Conservation (phyloP, 495 filamentous ascomycete species). For the Trichocladium uniseriatum region DNA sequence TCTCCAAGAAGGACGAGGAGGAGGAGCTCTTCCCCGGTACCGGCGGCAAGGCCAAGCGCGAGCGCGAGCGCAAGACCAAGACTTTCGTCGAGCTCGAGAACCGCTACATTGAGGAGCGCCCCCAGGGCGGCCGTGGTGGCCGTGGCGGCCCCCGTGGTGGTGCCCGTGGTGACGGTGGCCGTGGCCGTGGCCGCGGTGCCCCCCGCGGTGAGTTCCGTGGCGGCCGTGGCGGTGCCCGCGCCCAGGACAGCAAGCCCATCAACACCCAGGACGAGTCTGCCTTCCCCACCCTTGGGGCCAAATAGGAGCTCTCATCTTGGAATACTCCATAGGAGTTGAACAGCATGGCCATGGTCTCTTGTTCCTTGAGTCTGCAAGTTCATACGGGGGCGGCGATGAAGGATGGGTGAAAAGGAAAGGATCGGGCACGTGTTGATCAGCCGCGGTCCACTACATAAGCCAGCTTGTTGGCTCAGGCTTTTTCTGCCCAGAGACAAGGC, state of each 20-base stretch:
- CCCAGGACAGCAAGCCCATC: constrained; percentile 31
- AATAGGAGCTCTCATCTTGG: neutral
- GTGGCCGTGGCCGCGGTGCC: constrained; percentile 38
- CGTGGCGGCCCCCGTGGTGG: constrained; percentile 41
- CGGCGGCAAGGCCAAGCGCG: constrained; percentile 72
- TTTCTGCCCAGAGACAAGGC: neutral
- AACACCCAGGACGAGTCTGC: constrained; percentile 57
- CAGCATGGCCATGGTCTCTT: neutral
- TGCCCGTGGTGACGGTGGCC: constrained; percentile 40
- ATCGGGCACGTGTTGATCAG: neutral
- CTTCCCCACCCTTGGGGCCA: constrained; percentile 61
- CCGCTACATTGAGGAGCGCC: constrained; percentile 61
- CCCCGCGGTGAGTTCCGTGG: constrained; percentile 18
- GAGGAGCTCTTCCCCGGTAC: constrained; percentile 67
- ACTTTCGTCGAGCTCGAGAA: constrained; percentile 78
- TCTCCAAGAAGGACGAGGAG: constrained; percentile 63
- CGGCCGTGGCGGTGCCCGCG: constrained; percentile 39
- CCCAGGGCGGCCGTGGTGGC: constrained; percentile 46
- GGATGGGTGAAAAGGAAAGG: neutral
- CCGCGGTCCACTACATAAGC: neutral
- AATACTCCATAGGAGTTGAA: neutral
- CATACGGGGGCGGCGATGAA: neutral
- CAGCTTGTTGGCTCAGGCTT: too few species aligned
- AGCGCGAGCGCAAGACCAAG: constrained; percentile 90
- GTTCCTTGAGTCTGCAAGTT: neutral